A percentile compares a stretch with the other conserved stretches of the same genome.
These are phyloP conservation scores for Mimosa pudica DNA, from an alignment of 306 rosid species.

Conservation along the genomic window DNA sequence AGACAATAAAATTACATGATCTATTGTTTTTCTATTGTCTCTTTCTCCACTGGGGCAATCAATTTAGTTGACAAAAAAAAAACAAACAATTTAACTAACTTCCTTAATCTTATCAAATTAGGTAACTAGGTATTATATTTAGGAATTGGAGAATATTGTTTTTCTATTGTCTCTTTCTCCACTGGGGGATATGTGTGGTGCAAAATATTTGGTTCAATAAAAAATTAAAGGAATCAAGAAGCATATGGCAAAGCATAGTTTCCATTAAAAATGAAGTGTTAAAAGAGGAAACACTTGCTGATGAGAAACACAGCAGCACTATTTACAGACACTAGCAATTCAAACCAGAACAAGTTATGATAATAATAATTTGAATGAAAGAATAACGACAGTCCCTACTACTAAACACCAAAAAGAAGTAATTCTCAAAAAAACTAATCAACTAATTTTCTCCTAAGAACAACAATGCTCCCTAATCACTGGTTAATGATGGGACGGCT, in stretches of 20 bases:
- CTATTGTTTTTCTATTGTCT: no score
- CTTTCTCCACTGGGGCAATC: no score
- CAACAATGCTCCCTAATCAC: neutral
- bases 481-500: conserved; percentile 52
- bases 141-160: neutral
- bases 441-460: conserved; percentile 3
- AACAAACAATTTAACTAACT: no score
- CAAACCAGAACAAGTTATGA: conserved; percentile 40
- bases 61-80: no score
- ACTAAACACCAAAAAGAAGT: conserved; percentile 6
- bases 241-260: neutral
- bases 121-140: no score
- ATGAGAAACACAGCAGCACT: conserved; percentile 30
- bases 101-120: no score
- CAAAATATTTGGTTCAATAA: neutral
- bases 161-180: neutral
- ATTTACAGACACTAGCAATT: conserved; percentile 43
- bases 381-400: conserved; percentile 45
- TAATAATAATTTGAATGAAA: conserved; percentile 61
- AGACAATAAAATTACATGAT: no score
- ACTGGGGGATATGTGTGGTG: neutral
- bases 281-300: conserved; percentile 35
- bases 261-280: conserved; percentile 38
- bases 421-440: neutral
- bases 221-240: neutral